phyloP scores from a whole-genome alignment of 1,284 basidiomycete species.

The Fomes fomentarius region DNA sequence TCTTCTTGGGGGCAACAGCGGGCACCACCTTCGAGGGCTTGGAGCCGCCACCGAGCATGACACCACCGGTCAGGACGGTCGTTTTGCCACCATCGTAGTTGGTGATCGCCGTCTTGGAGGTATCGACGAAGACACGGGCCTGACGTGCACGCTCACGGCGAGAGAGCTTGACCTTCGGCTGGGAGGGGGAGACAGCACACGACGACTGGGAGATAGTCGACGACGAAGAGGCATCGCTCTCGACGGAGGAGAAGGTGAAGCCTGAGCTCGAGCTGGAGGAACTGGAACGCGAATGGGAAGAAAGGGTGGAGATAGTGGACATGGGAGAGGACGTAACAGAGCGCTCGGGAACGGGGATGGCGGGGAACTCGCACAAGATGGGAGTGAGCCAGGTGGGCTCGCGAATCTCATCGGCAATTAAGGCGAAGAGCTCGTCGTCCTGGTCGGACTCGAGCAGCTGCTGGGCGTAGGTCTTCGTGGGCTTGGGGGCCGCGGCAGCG shows the following conservation, averaged over 20 bases:
- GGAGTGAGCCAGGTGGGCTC: conserved; percentile 71
- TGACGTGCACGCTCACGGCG: conserved; percentile 69
- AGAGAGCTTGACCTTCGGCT: conserved; percentile 51
- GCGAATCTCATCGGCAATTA: conserved; percentile 71
- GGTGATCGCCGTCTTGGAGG: conserved; percentile 73
- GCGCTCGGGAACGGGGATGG: conserved; percentile 41
- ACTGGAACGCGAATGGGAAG: conserved; percentile 72
- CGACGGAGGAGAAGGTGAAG: conserved; percentile 56
- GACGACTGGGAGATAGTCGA: conserved; percentile 40
- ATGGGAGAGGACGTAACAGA: conserved; percentile 43
- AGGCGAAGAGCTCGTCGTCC: conserved; percentile 69
- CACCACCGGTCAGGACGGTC: conserved; percentile 80
- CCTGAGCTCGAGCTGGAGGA: conserved; percentile 73
- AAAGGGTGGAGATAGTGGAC: conserved; percentile 60
- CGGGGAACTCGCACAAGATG: conserved; percentile 58
- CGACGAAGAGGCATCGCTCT: conserved; percentile 40
- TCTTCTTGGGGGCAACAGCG: conserved; percentile 27
- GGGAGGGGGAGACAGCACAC: conserved; percentile 31
- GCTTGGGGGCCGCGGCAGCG: conserved; percentile 21
- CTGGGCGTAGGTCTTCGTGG: conserved; percentile 68
- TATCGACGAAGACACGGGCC: conserved; percentile 71
- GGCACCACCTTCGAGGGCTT: conserved; percentile 36
- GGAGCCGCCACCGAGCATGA: conserved; percentile 70
- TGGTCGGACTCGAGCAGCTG: conserved; percentile 67
- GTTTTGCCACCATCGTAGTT: conserved; percentile 86